These are phyloP conservation scores for Paramecium sonneborni DNA, from an alignment of 73 alveolate genomes.

Conservation along the genomic window DNA sequence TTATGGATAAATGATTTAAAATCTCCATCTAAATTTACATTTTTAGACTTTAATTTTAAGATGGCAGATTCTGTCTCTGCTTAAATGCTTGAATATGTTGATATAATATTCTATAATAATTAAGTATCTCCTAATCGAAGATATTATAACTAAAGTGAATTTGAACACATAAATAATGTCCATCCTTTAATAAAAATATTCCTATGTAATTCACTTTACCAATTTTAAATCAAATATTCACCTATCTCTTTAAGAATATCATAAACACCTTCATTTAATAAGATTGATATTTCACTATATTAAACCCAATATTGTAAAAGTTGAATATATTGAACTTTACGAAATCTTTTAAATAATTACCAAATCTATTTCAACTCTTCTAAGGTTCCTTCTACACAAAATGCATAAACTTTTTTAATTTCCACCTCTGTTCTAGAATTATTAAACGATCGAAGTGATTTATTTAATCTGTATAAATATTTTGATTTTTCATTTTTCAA, in stretches of 20 bases:
- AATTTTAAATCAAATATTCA: not conserved
- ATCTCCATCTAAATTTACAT: not conserved
- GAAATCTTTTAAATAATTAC: not conserved
- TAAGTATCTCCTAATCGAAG: not conserved
- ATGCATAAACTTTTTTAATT: constrained; percentile 50
- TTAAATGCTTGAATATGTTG: not conserved
- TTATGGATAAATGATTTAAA: not conserved
- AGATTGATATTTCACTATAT: not conserved
- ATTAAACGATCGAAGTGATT: not conserved
- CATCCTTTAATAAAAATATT: constrained; percentile 32
- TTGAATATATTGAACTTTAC: not conserved
- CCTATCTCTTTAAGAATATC: not conserved
- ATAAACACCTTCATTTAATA: not conserved
- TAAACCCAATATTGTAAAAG: constrained; percentile 38
- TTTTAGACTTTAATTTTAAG: not conserved
- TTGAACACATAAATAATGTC: constrained; percentile 9
- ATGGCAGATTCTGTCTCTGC: constrained; percentile 11
- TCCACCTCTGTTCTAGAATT: not conserved
- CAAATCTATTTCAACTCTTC: constrained; percentile 20
- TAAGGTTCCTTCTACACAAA: constrained; percentile 49
- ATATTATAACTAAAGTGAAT: not conserved
- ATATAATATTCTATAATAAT: not conserved
- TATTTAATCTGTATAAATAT: constrained; percentile 38
- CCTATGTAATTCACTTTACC: not conserved
- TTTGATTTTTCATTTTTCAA: not conserved